phyloP scores from a whole-genome alignment of 192 early-diverging fungal genomes.

The Umbelopsis isabellina region DNA sequence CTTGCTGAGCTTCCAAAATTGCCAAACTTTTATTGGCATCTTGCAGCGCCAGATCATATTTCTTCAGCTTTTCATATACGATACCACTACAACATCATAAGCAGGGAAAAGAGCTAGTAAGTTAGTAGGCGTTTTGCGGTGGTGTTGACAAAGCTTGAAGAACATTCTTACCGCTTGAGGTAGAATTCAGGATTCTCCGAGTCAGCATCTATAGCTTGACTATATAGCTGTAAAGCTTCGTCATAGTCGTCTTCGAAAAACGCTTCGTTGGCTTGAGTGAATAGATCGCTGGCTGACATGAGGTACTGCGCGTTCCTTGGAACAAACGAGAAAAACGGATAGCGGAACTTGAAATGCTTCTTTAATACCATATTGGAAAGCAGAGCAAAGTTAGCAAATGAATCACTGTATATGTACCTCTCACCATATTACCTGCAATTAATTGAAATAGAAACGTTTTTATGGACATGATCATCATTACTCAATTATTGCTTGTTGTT shows the following conservation, averaged over 20 bases:
- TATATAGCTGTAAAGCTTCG: slow-evolving; percentile 70
- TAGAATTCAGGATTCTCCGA: slow-evolving; percentile 67
- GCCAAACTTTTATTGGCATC: slow-evolving; percentile 69
- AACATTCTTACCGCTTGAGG: slow-evolving; percentile 55
- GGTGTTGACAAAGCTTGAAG: too few relatives aligned
- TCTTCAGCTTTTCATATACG: slow-evolving; percentile 67
- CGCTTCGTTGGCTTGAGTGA: slow-evolving; percentile 66
- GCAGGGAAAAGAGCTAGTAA: neutral
- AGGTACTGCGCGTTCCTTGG: slow-evolving; percentile 6
- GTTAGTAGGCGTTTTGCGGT: neutral
- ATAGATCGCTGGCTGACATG: slow-evolving; percentile 14
- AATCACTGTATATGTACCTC: too few relatives aligned
- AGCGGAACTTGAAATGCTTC: neutral
- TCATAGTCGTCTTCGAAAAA: slow-evolving; percentile 82
- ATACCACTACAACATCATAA: slow-evolving; percentile 48
- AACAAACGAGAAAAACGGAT: slow-evolving; percentile 1
- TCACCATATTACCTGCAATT: too few relatives aligned
- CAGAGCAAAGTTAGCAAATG: too few relatives aligned
- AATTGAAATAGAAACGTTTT: too few relatives aligned
- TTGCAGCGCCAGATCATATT: slow-evolving; percentile 56
- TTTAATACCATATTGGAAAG: neutral
- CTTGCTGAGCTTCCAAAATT: slow-evolving; percentile 55
- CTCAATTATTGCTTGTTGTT: too few relatives aligned
- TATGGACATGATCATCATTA: too few relatives aligned
- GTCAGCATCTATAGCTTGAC: slow-evolving; percentile 65